These are phyloP conservation scores for Jaminaea rosea DNA, from an alignment of 1,284 basidiomycete species.

Conservation along the genomic window DNA sequence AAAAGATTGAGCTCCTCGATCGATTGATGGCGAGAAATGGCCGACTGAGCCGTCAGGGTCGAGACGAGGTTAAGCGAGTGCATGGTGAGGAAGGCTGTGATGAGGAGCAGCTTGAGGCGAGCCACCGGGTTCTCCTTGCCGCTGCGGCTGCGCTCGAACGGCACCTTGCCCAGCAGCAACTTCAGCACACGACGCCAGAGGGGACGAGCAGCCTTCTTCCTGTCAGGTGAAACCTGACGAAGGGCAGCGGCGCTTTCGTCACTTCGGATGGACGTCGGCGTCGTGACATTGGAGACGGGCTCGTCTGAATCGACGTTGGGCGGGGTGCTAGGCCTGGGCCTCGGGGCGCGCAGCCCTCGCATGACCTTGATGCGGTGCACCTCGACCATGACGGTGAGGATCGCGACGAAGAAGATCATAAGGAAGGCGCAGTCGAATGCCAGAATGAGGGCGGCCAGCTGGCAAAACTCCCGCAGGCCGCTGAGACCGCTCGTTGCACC, in stretches of 20 bases:
- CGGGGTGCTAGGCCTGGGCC: slow-evolving; percentile 27
- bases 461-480: slow-evolving; percentile 88
- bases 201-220: slow-evolving; percentile 14
- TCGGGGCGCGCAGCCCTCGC: slow-evolving; percentile 47
- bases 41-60: slow-evolving; percentile 69
- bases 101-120: slow-evolving; percentile 77
- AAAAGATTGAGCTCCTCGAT: slow-evolving; percentile 40
- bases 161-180: slow-evolving; percentile 52
- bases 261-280: not conserved
- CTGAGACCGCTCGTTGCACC: slow-evolving; percentile 80
- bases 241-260: not conserved
- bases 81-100: slow-evolving; percentile 50
- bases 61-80: slow-evolving; percentile 74
- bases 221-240: not conserved
- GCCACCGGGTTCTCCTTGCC: slow-evolving; percentile 64
- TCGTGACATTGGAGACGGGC: slow-evolving; percentile 16
- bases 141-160: slow-evolving; percentile 51
- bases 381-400: slow-evolving; percentile 90
- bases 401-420: slow-evolving; percentile 79
- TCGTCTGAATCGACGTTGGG: slow-evolving; percentile 39
- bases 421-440: slow-evolving; percentile 78
- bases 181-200: slow-evolving; percentile 26
- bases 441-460: slow-evolving; percentile 77
- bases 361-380: slow-evolving; percentile 57
- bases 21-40: slow-evolving; percentile 55